phyloP scores from a whole-genome alignment of 257 asterid species.

The Coffea canephora region DNA sequence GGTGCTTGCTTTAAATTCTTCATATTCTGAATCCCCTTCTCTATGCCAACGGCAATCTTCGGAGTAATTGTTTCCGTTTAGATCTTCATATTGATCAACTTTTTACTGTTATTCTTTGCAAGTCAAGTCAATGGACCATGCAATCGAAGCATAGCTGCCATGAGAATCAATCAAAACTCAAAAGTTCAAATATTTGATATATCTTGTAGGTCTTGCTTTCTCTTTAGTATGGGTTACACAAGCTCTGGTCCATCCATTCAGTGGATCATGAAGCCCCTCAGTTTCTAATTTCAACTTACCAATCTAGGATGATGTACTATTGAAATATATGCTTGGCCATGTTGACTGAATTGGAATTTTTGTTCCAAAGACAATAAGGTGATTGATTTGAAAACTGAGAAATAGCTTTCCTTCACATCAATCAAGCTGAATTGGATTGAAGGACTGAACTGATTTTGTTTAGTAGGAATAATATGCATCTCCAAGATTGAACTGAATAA shows the following conservation, averaged over 20 bases:
- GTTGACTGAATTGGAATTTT: background rate
- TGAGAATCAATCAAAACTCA: background rate
- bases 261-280: background rate
- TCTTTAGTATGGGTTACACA: background rate
- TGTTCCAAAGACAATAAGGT: background rate
- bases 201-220: background rate
- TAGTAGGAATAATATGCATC: background rate
- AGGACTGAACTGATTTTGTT: background rate
- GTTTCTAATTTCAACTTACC: background rate
- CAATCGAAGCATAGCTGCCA: background rate
- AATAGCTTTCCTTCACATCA: background rate
- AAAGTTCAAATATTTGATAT: background rate
- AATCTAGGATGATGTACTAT: background rate
- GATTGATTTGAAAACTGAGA: background rate
- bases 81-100: background rate
- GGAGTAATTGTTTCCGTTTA: background rate
- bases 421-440: background rate
- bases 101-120: background rate
- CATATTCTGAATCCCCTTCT: background rate
- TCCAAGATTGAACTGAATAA: background rate
- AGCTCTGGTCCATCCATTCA: background rate
- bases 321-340: background rate
- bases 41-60: background rate
- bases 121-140: conserved; percentile 1
- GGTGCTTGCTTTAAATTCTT: background rate